Base-by-base conservation (phyloP, 768 basidiomycete species). In the Leucosporidium yakuticum region DNA sequence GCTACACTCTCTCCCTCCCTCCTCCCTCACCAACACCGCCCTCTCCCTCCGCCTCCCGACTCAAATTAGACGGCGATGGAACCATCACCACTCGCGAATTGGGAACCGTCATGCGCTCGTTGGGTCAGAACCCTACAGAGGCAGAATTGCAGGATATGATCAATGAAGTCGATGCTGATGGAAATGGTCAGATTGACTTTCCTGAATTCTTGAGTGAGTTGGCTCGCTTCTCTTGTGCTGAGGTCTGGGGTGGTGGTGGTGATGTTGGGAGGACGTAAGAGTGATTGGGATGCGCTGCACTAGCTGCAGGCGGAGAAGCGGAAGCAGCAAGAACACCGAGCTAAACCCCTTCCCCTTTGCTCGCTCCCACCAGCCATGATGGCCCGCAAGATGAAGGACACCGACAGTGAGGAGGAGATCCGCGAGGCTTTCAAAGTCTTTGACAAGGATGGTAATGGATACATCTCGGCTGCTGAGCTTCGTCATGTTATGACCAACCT, bases 341-440 rank as follows among this genome's bases (percentile, higher is more conserved):
- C 14, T 29, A 12, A 23, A n/a, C 36, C 34, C 8, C 4, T 4
- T 23, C 4, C 20, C 34, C 34, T 23, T 25, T 17, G 20, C 25
- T 44, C n/a, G 2, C 3, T 11, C 68, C 58, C 73, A 32, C 15
- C 67, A 68, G 78, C 77, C 63, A 78, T 79, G 76, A 79, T 79
- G 78, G 76, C 77, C 7, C 72, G 88, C 74, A 90, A 90, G 81
- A 91, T 91, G 89, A 86, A 87, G 77, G 90, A 94, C 78, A 89
- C 89, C 29, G 92, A 94, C 77, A 85, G 85, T 74, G 91, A 96
- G 80, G 92, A 93, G 79, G 94, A 96, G 81, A 89, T 98, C 80
- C 87, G 86, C 78, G 90, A 94, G 82, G 95, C 95, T 31, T 98
- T 98, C 85, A 89, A 89, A 80, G 91, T 92, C 63, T 96, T 96